Conservation (phyloP, 805 yeast species). For the Jamesozyma spencerorum region DNA sequence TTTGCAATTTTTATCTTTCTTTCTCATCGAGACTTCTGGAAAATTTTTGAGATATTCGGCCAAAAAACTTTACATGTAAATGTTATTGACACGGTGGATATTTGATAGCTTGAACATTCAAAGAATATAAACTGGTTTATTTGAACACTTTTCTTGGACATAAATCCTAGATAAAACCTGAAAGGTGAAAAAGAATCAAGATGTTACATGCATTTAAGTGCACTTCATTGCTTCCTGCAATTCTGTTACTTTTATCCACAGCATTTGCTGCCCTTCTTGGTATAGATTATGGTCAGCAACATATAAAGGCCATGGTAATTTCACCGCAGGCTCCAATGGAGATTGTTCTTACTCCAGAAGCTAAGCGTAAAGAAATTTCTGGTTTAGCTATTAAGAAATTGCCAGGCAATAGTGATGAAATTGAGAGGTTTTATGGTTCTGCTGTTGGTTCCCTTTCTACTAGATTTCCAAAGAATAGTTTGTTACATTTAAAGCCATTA, state of each 20-base stretch:
- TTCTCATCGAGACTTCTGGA: no score
- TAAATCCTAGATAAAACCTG: no score
- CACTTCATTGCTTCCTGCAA: not conserved
- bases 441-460: conserved; percentile 61
- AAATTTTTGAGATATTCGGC: no score
- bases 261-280: conserved; percentile 57
- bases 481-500: conserved; percentile 58
- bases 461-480: conserved; percentile 62
- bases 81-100: not conserved
- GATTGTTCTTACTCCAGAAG: conserved; percentile 78
- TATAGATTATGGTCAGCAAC: conserved; percentile 82
- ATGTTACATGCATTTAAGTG: not conserved
- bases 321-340: conserved; percentile 90
- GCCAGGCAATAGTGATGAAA: conserved; percentile 28
- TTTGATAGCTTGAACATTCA: no score
- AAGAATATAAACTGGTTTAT: no score
- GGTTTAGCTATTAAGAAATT: conserved; percentile 57
- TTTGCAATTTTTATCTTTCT: not conserved
- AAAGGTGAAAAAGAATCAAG: no score
- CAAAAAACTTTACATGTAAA: no score
- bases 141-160: no score
- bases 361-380: conserved; percentile 80
- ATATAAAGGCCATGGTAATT: conserved; percentile 74
- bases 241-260: not conserved
- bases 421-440: conserved; percentile 73